Evolutionary conservation across 2,329 filamentous ascomycete species (phyloP).

Genomic region (Eutypella sp.): DNA sequence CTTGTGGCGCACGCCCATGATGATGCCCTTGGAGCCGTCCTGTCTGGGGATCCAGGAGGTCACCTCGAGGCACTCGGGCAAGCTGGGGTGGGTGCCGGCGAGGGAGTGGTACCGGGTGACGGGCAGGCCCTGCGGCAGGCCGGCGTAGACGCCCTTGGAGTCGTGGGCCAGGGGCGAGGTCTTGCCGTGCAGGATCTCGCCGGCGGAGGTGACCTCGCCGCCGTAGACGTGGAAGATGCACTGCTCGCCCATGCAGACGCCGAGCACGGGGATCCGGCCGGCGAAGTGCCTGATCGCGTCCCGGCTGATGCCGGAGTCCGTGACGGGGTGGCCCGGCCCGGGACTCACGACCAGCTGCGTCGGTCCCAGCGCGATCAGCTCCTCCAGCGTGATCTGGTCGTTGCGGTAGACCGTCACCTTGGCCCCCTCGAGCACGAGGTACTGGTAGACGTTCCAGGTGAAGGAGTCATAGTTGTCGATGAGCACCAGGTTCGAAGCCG

Average conservation of each 20-base stretch:
- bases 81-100: conserved; percentile 81
- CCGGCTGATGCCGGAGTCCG: conserved; percentile 89
- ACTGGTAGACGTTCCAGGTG: conserved; percentile 99
- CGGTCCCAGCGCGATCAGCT: conserved; percentile 76
- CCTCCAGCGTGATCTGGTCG: conserved; percentile 81
- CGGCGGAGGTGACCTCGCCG: conserved; percentile 84
- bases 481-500: conserved; percentile 84
- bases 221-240: conserved; percentile 95
- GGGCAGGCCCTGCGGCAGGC: conserved; percentile 72
- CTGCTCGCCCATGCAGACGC: conserved; percentile 99
- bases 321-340: conserved; percentile 86
- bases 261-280: conserved; percentile 90
- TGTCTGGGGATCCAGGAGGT: conserved; percentile 81
- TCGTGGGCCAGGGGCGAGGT: conserved; percentile 90
- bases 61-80: conserved; percentile 81
- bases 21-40: conserved; percentile 76
- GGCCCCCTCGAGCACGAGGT: conserved; percentile 92
- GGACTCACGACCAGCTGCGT: conserved; percentile 94
- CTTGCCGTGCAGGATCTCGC: conserved; percentile 96
- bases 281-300: conserved; percentile 87
- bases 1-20: conserved; percentile 96
- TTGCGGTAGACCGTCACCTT: conserved; percentile 87
- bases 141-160: conserved; percentile 81
- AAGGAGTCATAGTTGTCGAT: conserved; percentile 99
- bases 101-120: conserved; percentile 96